These are phyloP conservation scores for Penicillium alfredii DNA, from an alignment of 495 filamentous ascomycete genomes.

Conservation along the genomic window DNA sequence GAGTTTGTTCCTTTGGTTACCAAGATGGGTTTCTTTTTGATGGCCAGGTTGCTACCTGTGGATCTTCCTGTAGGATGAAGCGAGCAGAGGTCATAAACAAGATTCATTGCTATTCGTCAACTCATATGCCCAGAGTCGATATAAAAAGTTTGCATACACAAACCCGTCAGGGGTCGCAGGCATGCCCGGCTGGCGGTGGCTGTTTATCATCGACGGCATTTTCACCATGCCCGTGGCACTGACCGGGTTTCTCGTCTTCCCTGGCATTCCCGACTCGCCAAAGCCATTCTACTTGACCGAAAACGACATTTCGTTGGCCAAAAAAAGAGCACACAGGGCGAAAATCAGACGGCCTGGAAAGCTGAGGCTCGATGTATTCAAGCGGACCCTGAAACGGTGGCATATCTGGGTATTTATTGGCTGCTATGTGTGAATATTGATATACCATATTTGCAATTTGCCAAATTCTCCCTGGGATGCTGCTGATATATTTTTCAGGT, in stretches of 20 bases:
- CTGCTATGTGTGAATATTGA: slow-evolving; percentile 34
- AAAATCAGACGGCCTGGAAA: slow-evolving; percentile 32
- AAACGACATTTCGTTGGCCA: slow-evolving; percentile 33
- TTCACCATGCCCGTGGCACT: slow-evolving; percentile 46
- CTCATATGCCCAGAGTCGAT: too few relatives aligned
- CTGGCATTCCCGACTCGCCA: slow-evolving; percentile 43
- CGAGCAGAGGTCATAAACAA: too few relatives aligned
- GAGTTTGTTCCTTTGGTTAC: too few relatives aligned
- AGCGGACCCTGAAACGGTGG: slow-evolving; percentile 37
- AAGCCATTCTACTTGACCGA: slow-evolving; percentile 36
- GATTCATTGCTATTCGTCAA: too few relatives aligned
- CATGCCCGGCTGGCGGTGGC: slow-evolving; percentile 45
- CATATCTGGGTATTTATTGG: slow-evolving; percentile 44
- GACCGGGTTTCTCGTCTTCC: slow-evolving; percentile 40
- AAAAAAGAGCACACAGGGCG: slow-evolving; percentile 23
- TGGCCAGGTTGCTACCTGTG: too few relatives aligned
- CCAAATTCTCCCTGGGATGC: slow-evolving; percentile 1
- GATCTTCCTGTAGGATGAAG: too few relatives aligned
- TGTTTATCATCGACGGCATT: slow-evolving; percentile 46
- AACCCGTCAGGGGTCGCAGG: slow-evolving; percentile 39
- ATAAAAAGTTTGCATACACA: too few relatives aligned
- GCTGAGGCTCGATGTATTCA: slow-evolving; percentile 36
- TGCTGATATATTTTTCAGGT: slow-evolving; percentile 11
- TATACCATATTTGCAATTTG: not conserved
- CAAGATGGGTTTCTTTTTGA: too few relatives aligned